Base-by-base conservation (phyloP, 164 flowering plant species). In the Hamamelis virginiana region DNA sequence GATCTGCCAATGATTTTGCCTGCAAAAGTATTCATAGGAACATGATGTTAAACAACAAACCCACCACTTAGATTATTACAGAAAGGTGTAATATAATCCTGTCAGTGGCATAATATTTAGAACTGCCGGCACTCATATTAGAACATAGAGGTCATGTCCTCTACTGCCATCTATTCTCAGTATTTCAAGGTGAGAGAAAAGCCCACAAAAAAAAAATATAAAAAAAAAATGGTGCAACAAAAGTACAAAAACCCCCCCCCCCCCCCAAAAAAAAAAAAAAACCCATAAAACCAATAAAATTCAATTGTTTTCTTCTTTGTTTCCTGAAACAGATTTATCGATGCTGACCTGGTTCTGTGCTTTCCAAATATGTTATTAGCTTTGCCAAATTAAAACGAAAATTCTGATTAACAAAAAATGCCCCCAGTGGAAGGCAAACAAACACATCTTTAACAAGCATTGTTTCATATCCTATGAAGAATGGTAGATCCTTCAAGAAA, bases 1-100 rank as follows among this genome's bases (percentile, higher is more conserved):
- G 97, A 70, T 90, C 81, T 33, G 78, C 88, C 75, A 80, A 23
- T 13, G 82, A 76, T 68, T 87, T 74, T n/a, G 90, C 92, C 97
- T 95, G 87, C 77, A 79, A 65, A 26, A 69, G 52, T 46, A 22
- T 4, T 47, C 4, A 63, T 18, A 65, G 11, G 45, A 69, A 63
- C 48, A 75, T 66, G 8, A 50, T 38, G 27, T 15, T 15, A 15
- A 58, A 52, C 22, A 50, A 28, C 19, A 66, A 66, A 21, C 48
- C 66, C 27, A 33, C 8, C 59, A 53, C 55, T 14, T 33, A 13
- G n/a, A 33, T 53, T 28, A 41, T 41, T 33, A 8, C 53, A 50
- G 53, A 50, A 33, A 33, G 13, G 15, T 3, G 2, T 41, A 14
- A 44, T 25, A 5, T 22, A 21, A 23, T 13, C 2, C 41, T 33